These are phyloP conservation scores for Fusarium sp. DNA, from an alignment of 2,329 filamentous ascomycete genomes.

Conservation along the genomic window DNA sequence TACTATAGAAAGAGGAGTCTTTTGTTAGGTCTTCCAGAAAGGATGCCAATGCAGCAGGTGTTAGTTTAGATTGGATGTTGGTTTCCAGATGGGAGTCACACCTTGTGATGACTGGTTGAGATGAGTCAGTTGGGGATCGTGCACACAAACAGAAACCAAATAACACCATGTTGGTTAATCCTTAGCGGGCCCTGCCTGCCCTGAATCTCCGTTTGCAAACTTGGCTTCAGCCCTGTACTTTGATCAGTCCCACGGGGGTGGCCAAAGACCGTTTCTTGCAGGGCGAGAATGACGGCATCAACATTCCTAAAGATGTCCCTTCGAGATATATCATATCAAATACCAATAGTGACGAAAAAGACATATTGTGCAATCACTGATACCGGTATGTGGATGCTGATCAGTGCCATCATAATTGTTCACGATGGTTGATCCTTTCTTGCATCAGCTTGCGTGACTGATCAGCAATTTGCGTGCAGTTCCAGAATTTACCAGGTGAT, in stretches of 20 bases:
- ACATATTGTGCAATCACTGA: background rate
- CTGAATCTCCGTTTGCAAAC: conserved; percentile 13
- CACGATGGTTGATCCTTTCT: background rate
- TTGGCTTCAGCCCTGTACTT: conserved; percentile 23
- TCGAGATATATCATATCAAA: background rate
- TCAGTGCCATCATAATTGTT: conserved; percentile 8
- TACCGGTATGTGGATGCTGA: conserved; percentile 7
- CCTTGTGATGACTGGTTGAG: background rate
- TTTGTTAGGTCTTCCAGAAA: background rate
- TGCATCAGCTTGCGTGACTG: conserved; percentile 7
- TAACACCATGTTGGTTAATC: background rate
- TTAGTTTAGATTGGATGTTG: background rate
- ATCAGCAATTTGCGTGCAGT: background rate
- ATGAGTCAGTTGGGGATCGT: background rate
- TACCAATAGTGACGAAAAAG: background rate
- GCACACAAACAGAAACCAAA: background rate
- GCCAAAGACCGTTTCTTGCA: conserved; percentile 10
- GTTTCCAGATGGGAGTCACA: background rate
- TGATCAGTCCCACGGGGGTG: background rate
- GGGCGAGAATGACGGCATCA: conserved; percentile 18
- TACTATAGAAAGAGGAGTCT: background rate
- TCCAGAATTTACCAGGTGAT: background rate
- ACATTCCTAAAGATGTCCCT: conserved; percentile 19
- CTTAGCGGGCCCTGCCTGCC: background rate
- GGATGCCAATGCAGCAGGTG: background rate